These are phyloP conservation scores for Spinellus fusiger DNA, from an alignment of 192 early-diverging fungal species.

Conservation along the genomic window DNA sequence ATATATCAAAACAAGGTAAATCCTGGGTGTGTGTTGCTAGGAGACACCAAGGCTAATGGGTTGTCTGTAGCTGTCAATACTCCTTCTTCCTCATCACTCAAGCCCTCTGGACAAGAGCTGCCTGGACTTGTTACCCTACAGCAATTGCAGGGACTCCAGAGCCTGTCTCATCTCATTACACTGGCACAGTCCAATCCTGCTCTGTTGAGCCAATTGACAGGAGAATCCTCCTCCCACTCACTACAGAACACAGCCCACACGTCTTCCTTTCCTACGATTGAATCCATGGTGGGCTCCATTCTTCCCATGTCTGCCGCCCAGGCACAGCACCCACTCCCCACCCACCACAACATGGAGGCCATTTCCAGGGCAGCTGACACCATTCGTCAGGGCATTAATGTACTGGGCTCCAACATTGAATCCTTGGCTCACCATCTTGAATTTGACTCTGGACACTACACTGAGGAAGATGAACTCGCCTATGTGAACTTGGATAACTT, in stretches of 20 bases:
- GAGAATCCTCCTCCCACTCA: neutral
- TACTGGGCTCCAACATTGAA: slow-evolving; percentile 11
- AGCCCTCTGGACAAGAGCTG: neutral
- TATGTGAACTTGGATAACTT: slow-evolving; percentile 29
- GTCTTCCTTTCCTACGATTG: neutral
- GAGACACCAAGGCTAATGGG: neutral
- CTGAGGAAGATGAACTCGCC: slow-evolving; percentile 13
- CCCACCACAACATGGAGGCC: neutral
- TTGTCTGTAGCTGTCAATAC: neutral
- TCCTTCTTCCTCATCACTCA: neutral
- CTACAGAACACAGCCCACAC: neutral
- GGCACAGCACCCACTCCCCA: neutral
- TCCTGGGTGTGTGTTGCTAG: slow-evolving; percentile 1
- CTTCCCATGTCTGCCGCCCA: neutral
- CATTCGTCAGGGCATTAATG: slow-evolving; percentile 6
- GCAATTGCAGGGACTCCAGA: slow-evolving; percentile 14
- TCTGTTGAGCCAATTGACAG: slow-evolving; percentile 15
- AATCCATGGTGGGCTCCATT: neutral
- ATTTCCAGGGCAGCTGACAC: neutral
- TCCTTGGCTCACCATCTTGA: slow-evolving; percentile 19
- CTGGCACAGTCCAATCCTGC: slow-evolving; percentile 13
- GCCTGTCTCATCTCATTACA: neutral
- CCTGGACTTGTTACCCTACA: slow-evolving; percentile 1
- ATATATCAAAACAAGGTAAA: slow-evolving; percentile 12
- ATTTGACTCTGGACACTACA: slow-evolving; percentile 13